Conservation (phyloP, 345 rosid genomes). For the Corchorus capsularis region DNA sequence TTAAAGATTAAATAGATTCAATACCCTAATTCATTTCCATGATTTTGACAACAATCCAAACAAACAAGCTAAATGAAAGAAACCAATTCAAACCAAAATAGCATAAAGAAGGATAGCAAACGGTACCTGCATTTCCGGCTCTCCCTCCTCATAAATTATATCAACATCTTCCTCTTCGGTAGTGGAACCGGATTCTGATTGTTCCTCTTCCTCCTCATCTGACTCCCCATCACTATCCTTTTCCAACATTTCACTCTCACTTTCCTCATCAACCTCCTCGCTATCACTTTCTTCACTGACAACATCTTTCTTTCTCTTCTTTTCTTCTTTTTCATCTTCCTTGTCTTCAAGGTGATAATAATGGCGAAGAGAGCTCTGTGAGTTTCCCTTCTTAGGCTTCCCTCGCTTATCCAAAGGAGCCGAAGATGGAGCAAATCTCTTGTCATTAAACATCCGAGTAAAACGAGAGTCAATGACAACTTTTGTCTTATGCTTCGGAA, state of each 20-base stretch:
- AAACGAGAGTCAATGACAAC: slow-evolving; percentile 81
- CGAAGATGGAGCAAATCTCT: slow-evolving; percentile 51
- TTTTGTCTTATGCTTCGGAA: slow-evolving; percentile 61
- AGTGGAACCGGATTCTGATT: slow-evolving; percentile 38
- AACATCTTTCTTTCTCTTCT: background rate
- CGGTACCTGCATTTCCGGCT: slow-evolving; percentile 44
- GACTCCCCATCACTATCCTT: slow-evolving; percentile 27
- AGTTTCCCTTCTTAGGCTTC: slow-evolving; percentile 51
- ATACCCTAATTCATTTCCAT: background rate
- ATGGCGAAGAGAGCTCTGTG: slow-evolving; percentile 51
- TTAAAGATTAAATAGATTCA: background rate
- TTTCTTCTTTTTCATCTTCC: slow-evolving; percentile 7
- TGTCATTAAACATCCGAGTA: slow-evolving; percentile 55
- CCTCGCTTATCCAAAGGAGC: slow-evolving; percentile 84
- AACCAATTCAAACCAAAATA: background rate
- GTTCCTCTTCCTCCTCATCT: slow-evolving; percentile 34
- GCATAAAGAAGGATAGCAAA: background rate
- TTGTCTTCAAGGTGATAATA: slow-evolving; percentile 56
- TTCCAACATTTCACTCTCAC: slow-evolving; percentile 26
- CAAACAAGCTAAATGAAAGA: background rate
- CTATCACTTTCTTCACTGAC: slow-evolving; percentile 17
- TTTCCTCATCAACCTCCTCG: slow-evolving; percentile 32
- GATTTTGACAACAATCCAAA: background rate
- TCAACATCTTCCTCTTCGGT: slow-evolving; percentile 58
- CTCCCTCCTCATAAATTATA: slow-evolving; percentile 50